A percentile compares a stretch with the other conserved stretches of the same genome.
These are phyloP conservation scores for Areca catechu DNA, from an alignment of 176 grass and related monocot species.

Conservation along the genomic window DNA sequence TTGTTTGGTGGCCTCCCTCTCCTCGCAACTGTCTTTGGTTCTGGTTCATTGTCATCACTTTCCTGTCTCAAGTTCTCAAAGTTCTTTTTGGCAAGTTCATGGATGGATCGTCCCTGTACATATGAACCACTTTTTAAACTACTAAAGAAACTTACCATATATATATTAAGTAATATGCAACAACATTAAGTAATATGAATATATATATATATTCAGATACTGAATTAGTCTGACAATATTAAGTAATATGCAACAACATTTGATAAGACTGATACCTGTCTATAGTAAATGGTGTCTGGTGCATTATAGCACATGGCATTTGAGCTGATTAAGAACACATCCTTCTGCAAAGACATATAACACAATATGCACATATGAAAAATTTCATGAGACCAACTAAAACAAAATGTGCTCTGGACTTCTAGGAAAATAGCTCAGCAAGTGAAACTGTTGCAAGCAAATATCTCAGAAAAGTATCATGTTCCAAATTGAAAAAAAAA, in stretches of 20 bases:
- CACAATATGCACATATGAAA: neutral
- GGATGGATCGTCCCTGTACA: conserved; percentile 57
- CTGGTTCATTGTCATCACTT: conserved; percentile 35
- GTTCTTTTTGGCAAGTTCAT: conserved; percentile 78
- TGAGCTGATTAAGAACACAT: conserved; percentile 35
- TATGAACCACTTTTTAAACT: neutral
- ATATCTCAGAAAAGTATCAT: too few species aligned
- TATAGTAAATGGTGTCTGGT: conserved; percentile 44
- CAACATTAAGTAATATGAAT: too few species aligned
- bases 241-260: conserved; percentile 1
- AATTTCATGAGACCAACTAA: neutral
- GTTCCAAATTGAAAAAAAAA: too few species aligned
- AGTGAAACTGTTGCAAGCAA: too few species aligned
- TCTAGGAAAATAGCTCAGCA: neutral
- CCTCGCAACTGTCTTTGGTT: conserved; percentile 41
- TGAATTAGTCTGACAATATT: neutral
- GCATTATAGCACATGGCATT: conserved; percentile 52
- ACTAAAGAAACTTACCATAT: neutral
- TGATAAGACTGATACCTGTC: conserved; percentile 32
- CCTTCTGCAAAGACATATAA: conserved; percentile 26
- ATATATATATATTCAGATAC: neutral
- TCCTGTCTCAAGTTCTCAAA: conserved; percentile 78
- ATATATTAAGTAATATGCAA: neutral
- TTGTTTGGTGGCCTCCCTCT: conserved; percentile 62
- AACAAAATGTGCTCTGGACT: neutral